Conservation (phyloP, 139 green algal species). For the Monoraphidium neglectum region DNA sequence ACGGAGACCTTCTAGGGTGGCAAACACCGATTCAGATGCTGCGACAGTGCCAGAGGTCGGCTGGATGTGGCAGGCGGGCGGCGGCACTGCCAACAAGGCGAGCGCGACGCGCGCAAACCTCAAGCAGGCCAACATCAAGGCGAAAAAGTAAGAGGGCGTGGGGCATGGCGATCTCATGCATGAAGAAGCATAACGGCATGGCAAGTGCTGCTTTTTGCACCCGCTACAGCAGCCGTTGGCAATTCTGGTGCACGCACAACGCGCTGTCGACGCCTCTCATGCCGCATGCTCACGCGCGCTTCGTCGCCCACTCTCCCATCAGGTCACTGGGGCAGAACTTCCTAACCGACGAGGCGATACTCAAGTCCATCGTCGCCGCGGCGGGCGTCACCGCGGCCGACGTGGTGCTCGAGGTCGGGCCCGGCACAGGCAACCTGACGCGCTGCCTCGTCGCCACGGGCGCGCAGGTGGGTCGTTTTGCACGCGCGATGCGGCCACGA, state of each 20-base stretch:
- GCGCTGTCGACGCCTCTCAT: too few relatives aligned
- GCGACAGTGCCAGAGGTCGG: conserved; percentile 27
- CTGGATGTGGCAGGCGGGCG: conserved; percentile 48
- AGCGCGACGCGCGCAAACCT: conserved; percentile 40
- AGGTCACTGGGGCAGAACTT: conserved; percentile 94
- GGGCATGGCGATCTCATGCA: too few relatives aligned
- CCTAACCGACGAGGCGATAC: conserved; percentile 78
- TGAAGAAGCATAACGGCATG: too few relatives aligned
- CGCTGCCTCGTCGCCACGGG: conserved; percentile 66
- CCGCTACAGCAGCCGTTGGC: too few relatives aligned
- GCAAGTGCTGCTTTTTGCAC: too few relatives aligned
- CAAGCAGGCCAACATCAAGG: conserved; percentile 50
- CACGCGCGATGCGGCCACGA: too few relatives aligned
- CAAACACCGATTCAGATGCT: too few relatives aligned
- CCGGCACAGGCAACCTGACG: conserved; percentile 90
- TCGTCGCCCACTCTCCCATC: not conserved
- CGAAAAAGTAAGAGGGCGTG: conserved; percentile 48
- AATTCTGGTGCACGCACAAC: too few relatives aligned
- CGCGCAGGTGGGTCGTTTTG: conserved; percentile 9
- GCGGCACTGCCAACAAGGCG: conserved; percentile 13
- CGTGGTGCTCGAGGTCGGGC: conserved; percentile 87
- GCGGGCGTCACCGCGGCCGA: conserved; percentile 68
- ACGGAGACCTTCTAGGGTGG: too few relatives aligned
- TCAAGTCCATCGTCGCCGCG: conserved; percentile 67
- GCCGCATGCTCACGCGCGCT: too few relatives aligned